A percentile compares a stretch with the other conserved stretches of the same genome.
Evolutionary conservation across 495 filamentous ascomycete genomes (phyloP).

Genomic region (Pyrenopolyporus hunteri): DNA sequence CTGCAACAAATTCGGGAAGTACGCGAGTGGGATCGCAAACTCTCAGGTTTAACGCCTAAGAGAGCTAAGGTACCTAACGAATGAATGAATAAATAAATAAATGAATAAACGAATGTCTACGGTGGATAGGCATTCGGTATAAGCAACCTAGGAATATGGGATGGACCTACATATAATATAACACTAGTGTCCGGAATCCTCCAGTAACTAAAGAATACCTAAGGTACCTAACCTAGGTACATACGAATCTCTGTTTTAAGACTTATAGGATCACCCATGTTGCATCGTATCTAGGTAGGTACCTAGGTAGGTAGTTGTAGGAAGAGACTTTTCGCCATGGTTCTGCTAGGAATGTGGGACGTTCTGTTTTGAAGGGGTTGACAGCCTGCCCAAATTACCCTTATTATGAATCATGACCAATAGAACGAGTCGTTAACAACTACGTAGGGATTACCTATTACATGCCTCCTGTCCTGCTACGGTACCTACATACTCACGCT

Average conservation of each 20-base stretch:
- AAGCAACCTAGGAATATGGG: not conserved
- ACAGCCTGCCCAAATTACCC: not conserved
- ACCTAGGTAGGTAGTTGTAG: too few relatives aligned
- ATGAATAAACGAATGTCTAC: too few relatives aligned
- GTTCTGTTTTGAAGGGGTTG: not conserved
- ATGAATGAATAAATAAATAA: too few relatives aligned
- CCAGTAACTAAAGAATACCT: not conserved
- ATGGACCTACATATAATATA: not conserved
- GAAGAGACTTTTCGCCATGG: too few relatives aligned
- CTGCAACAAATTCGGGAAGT: too few relatives aligned
- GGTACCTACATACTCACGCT: constrained; percentile 2
- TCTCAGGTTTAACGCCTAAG: too few relatives aligned
- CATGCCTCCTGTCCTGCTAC: constrained; percentile 2
- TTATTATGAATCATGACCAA: constrained; percentile 20
- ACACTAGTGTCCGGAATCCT: not conserved
- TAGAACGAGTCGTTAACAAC: constrained; percentile 13
- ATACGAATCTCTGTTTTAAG: not conserved
- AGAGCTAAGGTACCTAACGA: too few relatives aligned
- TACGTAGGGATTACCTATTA: constrained; percentile 19
- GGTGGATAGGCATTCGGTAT: too few relatives aligned
- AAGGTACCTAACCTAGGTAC: not conserved
- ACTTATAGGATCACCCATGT: not conserved
- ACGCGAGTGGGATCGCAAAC: too few relatives aligned
- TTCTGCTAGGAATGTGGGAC: constrained; percentile 20
- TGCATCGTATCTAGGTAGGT: not conserved